These are phyloP conservation scores for Scenedesmus sp. DNA, from an alignment of 163 green algal genomes.

Conservation along the genomic window DNA sequence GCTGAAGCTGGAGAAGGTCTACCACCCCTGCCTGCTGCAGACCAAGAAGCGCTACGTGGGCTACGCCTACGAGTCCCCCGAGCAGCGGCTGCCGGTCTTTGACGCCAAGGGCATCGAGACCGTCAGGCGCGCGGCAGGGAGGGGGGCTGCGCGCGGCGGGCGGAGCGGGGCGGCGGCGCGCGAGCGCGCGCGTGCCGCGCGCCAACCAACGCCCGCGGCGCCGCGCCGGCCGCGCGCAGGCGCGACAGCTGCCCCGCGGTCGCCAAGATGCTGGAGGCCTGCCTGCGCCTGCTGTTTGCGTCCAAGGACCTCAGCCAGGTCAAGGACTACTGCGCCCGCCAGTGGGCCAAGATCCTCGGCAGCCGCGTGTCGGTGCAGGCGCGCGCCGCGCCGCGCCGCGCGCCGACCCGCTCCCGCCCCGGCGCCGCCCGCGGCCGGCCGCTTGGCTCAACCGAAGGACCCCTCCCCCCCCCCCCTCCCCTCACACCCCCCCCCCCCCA, in stretches of 20 bases:
- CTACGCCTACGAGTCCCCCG: conserved; percentile 78
- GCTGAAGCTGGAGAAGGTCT: conserved; percentile 98
- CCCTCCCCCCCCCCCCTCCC: not conserved
- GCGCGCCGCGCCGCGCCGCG: not conserved
- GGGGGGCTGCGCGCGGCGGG: no score
- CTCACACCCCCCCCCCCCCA: conserved; percentile 14
- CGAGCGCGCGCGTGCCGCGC: no score
- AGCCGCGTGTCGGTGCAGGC: conserved; percentile 80
- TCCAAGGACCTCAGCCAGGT: conserved; percentile 70
- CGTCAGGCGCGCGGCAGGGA: conserved; percentile 70
- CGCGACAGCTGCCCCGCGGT: conserved; percentile 93
- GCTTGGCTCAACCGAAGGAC: no score
- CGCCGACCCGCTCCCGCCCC: not conserved
- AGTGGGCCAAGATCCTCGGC: conserved; percentile 90
- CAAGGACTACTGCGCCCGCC: conserved; percentile 78
- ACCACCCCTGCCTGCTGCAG: conserved; percentile 87
- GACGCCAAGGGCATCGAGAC: conserved; percentile 99
- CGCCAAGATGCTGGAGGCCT: conserved; percentile 88
- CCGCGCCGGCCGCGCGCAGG: conserved; percentile 49
- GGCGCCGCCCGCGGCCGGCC: not conserved
- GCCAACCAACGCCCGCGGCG: no score
- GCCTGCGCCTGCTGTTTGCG: conserved; percentile 88
- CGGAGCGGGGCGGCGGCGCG: no score
- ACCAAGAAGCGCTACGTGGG: conserved; percentile 99
- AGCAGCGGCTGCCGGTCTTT: conserved; percentile 70